These are phyloP conservation scores for Chrysoporthe puriensis DNA, from an alignment of 2,329 filamentous ascomycete genomes.

Conservation along the genomic window DNA sequence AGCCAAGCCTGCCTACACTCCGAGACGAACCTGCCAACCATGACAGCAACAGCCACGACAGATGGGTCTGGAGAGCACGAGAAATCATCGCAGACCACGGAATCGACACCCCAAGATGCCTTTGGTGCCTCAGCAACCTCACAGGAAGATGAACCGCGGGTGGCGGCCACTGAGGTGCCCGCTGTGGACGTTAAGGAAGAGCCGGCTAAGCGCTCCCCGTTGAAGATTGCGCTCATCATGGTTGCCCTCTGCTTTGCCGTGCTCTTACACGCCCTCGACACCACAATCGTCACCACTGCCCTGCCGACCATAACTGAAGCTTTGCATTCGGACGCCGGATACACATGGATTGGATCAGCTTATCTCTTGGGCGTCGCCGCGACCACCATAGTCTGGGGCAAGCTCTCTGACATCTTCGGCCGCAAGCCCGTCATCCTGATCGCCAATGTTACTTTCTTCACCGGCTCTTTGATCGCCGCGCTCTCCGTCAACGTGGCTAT, in stretches of 20 bases:
- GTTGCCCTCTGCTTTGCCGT: constrained; percentile 16
- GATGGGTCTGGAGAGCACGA: too few species aligned
- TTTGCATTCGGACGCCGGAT: constrained; percentile 57
- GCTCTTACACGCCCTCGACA: constrained; percentile 35
- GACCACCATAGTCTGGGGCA: constrained; percentile 62
- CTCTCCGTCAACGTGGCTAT: constrained; percentile 40
- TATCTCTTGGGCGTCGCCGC: constrained; percentile 66
- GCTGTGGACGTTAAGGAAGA: too few species aligned
- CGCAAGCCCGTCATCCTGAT: constrained; percentile 44
- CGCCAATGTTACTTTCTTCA: constrained; percentile 41
- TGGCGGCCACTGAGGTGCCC: too few species aligned
- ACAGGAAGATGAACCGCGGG: too few species aligned
- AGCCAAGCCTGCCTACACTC: too few species aligned
- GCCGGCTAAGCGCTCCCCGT: too few species aligned
- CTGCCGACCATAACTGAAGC: constrained; percentile 53
- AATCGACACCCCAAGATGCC: too few species aligned
- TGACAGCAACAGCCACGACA: too few species aligned
- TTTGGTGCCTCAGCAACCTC: too few species aligned
- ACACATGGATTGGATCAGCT: constrained; percentile 68
- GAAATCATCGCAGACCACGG: too few species aligned
- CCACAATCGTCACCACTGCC: constrained; percentile 52
- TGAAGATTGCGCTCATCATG: too few species aligned
- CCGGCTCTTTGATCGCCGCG: constrained; percentile 43
- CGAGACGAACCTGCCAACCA: too few species aligned
- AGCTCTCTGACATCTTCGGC: constrained; percentile 47